Base-by-base conservation (phyloP, 352 stramenopile species). In the Phytophthora niederhauseri region DNA sequence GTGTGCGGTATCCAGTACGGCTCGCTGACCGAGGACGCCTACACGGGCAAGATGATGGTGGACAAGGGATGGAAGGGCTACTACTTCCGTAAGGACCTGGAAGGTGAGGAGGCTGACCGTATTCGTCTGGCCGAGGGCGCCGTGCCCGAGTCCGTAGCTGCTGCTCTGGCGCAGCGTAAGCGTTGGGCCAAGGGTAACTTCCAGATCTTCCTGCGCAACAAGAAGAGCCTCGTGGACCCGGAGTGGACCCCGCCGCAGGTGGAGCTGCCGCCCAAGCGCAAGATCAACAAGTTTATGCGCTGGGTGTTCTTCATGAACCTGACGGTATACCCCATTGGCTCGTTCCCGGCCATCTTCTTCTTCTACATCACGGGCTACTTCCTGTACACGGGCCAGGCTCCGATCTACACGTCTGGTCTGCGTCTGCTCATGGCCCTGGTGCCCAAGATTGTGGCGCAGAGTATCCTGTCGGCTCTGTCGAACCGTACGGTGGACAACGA, bases 291-390 rank as follows among this genome's bases (percentile, higher is more conserved):
- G 48, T 92, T 91, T 38, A 92, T 92, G 84, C 78, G 82, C 48
- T 91, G 84, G 82, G 79, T 92, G 4, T 90, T 92, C 78, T 92
- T 90, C 70, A 90, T 92, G 80, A 92, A 92, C 73, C 55, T 90
- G 46, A 92, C 81, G 12, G 80, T 92, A 46, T 92, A 92, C 63
- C 84, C 84, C 26, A 89, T 92, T 55, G 84, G 84, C 1, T 92
- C 84, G 48, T 90, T 92, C 73, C 81, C 84, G 2, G 84, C 81
- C 4, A 76, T 92, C 26, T 90, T 92, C 72, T 89, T 89, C 61
- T 91, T 90, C 69, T 92, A 90, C 77, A 76, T 87, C 66, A 92
- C 84, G 43, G 80, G 70, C 49, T 90, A 90, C 76, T 92, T 92
- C 57, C 72, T 92, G 63, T 92, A 89, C 78, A 90, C 64, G 49